Conservation (phyloP, 805 yeast genomes). For the Yamadazyma kitorensis region DNA sequence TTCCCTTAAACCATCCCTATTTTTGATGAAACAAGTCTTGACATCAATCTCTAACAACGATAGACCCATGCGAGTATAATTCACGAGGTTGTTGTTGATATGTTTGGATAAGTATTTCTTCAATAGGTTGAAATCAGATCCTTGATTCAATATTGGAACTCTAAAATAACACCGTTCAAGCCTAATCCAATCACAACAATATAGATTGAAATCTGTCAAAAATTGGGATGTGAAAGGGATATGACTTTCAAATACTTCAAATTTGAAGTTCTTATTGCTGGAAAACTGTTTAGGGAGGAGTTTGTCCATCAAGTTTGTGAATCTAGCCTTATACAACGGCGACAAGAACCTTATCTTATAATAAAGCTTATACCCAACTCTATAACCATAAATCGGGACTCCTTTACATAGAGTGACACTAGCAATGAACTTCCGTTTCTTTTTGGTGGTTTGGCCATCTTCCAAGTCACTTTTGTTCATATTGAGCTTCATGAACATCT, state of each 20-base stretch:
- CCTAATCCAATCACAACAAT: conserved; percentile 78
- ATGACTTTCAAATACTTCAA: conserved; percentile 64
- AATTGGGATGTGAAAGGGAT: conserved; percentile 77
- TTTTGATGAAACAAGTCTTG: conserved; percentile 55
- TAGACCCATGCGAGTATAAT: conserved; percentile 55
- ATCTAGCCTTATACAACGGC: conserved; percentile 55
- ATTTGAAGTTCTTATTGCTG: conserved; percentile 5
- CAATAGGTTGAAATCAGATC: conserved; percentile 11
- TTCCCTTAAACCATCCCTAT: conserved; percentile 45
- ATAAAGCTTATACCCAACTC: conserved; percentile 58
- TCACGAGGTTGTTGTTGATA: conserved; percentile 24
- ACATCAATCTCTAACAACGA: conserved; percentile 73
- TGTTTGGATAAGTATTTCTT: conserved; percentile 7
- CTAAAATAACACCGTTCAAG: conserved; percentile 51
- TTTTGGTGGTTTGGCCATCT: conserved; percentile 7
- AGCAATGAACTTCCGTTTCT: conserved; percentile 47
- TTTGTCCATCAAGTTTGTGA: conserved; percentile 43
- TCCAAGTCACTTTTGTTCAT: not conserved
- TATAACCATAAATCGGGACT: conserved; percentile 81
- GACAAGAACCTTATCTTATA: conserved; percentile 67
- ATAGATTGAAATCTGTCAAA: conserved; percentile 76
- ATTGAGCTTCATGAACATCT: conserved; percentile 30
- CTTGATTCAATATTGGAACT: conserved; percentile 42
- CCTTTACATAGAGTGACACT: conserved; percentile 67
- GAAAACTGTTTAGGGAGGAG: conserved; percentile 6